A percentile compares a stretch with the other conserved stretches of the same genome.
Conservation (phyloP, 192 early-diverging fungal species). For the Coemansia erecta region DNA sequence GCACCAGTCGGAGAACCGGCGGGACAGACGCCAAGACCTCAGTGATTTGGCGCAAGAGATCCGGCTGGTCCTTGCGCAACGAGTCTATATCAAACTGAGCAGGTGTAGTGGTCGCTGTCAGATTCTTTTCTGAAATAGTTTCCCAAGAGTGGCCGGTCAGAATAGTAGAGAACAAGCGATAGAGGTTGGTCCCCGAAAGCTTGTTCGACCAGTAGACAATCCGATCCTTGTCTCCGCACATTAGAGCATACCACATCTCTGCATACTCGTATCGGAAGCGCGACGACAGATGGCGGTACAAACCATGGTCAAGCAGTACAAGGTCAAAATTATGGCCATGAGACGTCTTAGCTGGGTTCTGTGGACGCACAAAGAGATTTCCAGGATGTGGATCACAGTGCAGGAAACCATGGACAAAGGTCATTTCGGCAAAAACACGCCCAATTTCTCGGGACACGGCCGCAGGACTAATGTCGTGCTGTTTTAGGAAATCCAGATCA, state of each 20-base stretch:
- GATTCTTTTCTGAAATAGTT: conserved; percentile 55
- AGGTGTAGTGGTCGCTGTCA: conserved; percentile 43
- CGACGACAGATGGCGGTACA: conserved; percentile 75
- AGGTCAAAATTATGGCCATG: conserved; percentile 82
- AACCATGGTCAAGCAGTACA: conserved; percentile 83
- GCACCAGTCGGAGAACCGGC: conserved; percentile 76
- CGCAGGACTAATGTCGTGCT: conserved; percentile 70
- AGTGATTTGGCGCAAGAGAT: conserved; percentile 70
- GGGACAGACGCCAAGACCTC: conserved; percentile 83
- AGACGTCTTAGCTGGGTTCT: conserved; percentile 24
- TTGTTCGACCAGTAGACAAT: conserved; percentile 66
- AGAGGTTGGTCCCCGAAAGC: conserved; percentile 74
- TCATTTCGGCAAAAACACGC: conserved; percentile 83
- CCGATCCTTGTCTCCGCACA: conserved; percentile 69
- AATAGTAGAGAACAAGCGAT: conserved; percentile 83
- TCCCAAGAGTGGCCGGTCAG: conserved; percentile 85
- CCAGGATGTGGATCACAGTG: conserved; percentile 97
- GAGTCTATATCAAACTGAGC: conserved; percentile 51
- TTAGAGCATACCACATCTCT: conserved; percentile 81
- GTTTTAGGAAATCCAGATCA: conserved; percentile 65
- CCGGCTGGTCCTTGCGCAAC: conserved; percentile 58
- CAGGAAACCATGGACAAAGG: conserved; percentile 77
- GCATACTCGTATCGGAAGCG: conserved; percentile 82
- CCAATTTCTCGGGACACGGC: conserved; percentile 75
- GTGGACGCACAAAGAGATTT: conserved; percentile 74